Evolutionary conservation across 305 asterid genomes (phyloP), one percentile per base, ranked within the genome.

Genomic region (Petunia hybrid): DNA sequence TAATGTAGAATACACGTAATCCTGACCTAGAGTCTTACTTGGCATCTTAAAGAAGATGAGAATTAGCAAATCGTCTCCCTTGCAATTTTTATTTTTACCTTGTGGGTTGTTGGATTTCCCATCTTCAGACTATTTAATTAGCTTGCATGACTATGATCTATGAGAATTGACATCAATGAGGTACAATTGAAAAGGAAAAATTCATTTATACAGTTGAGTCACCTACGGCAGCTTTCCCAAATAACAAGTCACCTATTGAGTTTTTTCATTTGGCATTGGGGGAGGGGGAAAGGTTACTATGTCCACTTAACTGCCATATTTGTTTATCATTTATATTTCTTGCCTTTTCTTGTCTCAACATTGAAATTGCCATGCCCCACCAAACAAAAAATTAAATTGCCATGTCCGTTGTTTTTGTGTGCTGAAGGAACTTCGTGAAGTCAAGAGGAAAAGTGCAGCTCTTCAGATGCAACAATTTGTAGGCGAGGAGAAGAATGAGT

Each of bases 401-500:
- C 45, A 31, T 71, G 38, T 78, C 48, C 65, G 55, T 77, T 46
- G 53, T 74, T 83, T 76, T 64, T 80, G 66, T 84, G 74, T 66
- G 43, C 68, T 80, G 65, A 85, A 94, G 98, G 98, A 93, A 85
- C 96, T 95, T 85, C 91, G 73, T 69, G 98, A 92, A 85, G 96
- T 89, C 56, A 89, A 90, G 90, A 90, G 98, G 89, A 95, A 92
- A 89, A 88, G 85, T 84, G 95, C 94, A 68, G 99, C 99, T 80
- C 95, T 95, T 82, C 99, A 95, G 88, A 92, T 95, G 99, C 99
- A 95, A 87, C 97, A 91, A 83, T 93, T 95, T 91, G 98, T 93
- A n/a, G 98, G 99, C 70, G 98, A 95, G 83, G 99, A 95, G 86
- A 87, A 95, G 87, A 95, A 95, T 84, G 99, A 95, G 82, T 88